Evolutionary conservation across 1,139 yeast species (phyloP).

Genomic region (Saccharomycopsis crataegensis): DNA sequence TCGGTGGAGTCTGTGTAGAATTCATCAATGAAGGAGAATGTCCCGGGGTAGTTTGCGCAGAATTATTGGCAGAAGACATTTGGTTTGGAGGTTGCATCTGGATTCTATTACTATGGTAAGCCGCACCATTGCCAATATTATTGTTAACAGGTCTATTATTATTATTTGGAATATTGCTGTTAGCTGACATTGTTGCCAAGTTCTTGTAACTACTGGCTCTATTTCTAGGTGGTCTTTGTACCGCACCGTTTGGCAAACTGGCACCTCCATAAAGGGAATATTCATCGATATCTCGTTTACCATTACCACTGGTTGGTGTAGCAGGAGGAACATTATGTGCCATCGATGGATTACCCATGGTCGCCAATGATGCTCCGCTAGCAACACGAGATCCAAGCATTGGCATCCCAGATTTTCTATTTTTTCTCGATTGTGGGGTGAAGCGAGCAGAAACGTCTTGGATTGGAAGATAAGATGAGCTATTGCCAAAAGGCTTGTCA

Average conservation of each 20-base stretch:
- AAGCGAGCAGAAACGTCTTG: constrained; percentile 17
- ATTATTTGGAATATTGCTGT: background rate
- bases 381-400: constrained; percentile 10
- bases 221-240: constrained; percentile 8
- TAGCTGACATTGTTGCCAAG: background rate
- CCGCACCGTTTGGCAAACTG: constrained; percentile 10
- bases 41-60: background rate
- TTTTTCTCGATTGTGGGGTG: constrained; percentile 24
- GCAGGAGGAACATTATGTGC: background rate
- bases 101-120: background rate
- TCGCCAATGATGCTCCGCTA: constrained; percentile 8
- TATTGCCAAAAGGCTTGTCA: constrained; percentile 17
- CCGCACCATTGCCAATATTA: background rate
- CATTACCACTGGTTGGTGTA: background rate
- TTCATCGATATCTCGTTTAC: constrained; percentile 12
- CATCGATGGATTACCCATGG: background rate
- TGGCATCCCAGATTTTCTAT: constrained; percentile 27
- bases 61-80: background rate
- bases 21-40: background rate
- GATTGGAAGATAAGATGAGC: constrained; percentile 11
- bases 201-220: constrained; percentile 14
- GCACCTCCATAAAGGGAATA: constrained; percentile 16
- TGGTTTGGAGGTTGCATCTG: background rate
- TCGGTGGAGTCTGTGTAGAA: background rate
- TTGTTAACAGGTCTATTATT: background rate